Evolutionary conservation across 345 rosid genomes (phyloP).

Genomic region (Lumnitzera littorea): DNA sequence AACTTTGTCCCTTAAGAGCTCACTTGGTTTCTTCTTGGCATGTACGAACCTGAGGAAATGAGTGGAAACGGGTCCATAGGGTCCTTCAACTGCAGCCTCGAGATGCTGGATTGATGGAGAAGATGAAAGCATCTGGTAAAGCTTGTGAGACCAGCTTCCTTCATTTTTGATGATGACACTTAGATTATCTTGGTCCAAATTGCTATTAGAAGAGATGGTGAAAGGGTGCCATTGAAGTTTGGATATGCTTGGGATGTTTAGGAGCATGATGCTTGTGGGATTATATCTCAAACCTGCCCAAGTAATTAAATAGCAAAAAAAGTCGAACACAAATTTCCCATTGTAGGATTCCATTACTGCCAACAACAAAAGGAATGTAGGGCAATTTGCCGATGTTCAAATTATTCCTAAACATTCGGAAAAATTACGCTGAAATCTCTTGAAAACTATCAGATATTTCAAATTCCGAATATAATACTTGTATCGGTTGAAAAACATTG

Average conservation of each 20-base stretch:
- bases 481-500: too few species aligned
- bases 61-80: slow-evolving; percentile 54
- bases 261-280: slow-evolving; percentile 57
- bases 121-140: slow-evolving; percentile 34
- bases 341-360: too few species aligned
- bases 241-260: slow-evolving; percentile 69
- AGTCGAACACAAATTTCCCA: too few species aligned
- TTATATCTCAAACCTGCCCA: slow-evolving; percentile 50
- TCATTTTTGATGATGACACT: slow-evolving; percentile 51
- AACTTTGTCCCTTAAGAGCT: too few species aligned
- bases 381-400: too few species aligned
- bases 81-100: slow-evolving; percentile 50
- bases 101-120: slow-evolving; percentile 20
- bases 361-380: neutral
- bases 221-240: slow-evolving; percentile 93
- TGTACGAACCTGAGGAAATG: slow-evolving; percentile 18
- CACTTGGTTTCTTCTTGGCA: neutral
- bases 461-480: too few species aligned
- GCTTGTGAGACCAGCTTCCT: slow-evolving; percentile 50
- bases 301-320: neutral
- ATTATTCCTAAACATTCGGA: too few species aligned
- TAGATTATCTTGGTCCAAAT: slow-evolving; percentile 43
- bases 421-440: too few species aligned
- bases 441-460: too few species aligned
- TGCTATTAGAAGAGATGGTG: slow-evolving; percentile 53